phyloP scores from a whole-genome alignment of 1,284 basidiomycete species.

The Inonotus hispidus region DNA sequence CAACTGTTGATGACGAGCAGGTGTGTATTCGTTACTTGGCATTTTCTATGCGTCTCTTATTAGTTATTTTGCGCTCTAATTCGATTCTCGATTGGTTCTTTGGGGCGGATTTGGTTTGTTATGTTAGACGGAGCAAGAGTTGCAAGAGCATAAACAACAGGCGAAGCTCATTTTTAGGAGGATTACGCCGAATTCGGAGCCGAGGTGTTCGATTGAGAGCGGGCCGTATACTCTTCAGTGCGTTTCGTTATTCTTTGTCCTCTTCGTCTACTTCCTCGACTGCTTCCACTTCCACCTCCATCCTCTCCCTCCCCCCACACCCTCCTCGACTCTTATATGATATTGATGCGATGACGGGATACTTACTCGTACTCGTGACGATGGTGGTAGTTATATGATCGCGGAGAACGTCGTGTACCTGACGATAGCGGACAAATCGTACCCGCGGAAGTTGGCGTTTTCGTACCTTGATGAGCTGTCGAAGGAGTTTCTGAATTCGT shows the following conservation, averaged over 20 bases:
- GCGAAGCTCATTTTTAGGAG: constrained; percentile 95
- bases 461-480: constrained; percentile 96
- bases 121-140: constrained; percentile 88
- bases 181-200: constrained; percentile 90
- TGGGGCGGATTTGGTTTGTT: too few relatives aligned
- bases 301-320: not conserved
- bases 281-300: not conserved
- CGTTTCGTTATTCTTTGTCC: constrained; percentile 26
- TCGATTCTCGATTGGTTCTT: too few relatives aligned
- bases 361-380: not conserved
- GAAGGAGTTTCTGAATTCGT: constrained; percentile 91
- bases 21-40: constrained; percentile 46
- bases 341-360: not conserved
- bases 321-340: too few relatives aligned
- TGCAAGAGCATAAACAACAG: constrained; percentile 98
- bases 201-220: constrained; percentile 94
- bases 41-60: not conserved
- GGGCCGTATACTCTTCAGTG: constrained; percentile 93
- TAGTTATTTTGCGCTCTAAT: too few relatives aligned
- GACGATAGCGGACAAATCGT: constrained; percentile 93
- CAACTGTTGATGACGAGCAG: constrained; percentile 93
- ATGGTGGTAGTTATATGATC: constrained; percentile 79
- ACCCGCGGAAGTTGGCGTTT: constrained; percentile 96
- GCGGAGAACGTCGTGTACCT: constrained; percentile 91
- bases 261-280: not conserved